These are phyloP conservation scores for Aspergillus nomiae DNA, from an alignment of 2,329 filamentous ascomycete species.

Conservation along the genomic window DNA sequence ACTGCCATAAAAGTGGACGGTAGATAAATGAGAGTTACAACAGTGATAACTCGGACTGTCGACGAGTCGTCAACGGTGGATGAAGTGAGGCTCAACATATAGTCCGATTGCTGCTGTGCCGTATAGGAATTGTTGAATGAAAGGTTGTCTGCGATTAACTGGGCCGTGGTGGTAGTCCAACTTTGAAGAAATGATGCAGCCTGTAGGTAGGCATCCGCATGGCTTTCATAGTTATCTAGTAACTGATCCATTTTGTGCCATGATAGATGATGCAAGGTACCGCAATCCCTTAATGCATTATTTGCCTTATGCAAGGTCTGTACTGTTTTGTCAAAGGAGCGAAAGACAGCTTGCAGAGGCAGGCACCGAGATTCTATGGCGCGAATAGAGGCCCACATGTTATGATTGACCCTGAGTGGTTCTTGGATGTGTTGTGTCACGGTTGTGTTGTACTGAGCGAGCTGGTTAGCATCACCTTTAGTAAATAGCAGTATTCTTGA, in stretches of 20 bases:
- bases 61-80: constrained; percentile 30
- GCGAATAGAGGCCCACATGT: constrained; percentile 18
- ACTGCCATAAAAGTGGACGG: constrained; percentile 43
- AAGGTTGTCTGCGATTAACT: constrained; percentile 26
- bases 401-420: constrained; percentile 21
- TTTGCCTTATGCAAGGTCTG: constrained; percentile 15
- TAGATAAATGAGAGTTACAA: constrained; percentile 34
- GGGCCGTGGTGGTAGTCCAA: constrained; percentile 19
- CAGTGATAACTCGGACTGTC: constrained; percentile 31
- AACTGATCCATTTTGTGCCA: constrained; percentile 14
- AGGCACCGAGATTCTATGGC: constrained; percentile 24
- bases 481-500: background rate
- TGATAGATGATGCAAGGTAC: constrained; percentile 4
- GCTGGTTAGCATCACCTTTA: background rate
- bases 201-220: constrained; percentile 19
- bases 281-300: constrained; percentile 5
- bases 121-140: constrained; percentile 22
- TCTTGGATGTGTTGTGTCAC: constrained; percentile 10
- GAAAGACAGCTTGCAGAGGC: constrained; percentile 23
- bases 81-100: constrained; percentile 28
- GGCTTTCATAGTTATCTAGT: constrained; percentile 19
- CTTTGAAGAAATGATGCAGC: constrained; percentile 22
- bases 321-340: constrained; percentile 14
- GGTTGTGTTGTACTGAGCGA: constrained; percentile 14
- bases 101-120: constrained; percentile 23